Percentiles rank a stretch among this genome's conserved stretches.
These are phyloP conservation scores for Gamarada debralockiae DNA, from an alignment of 495 filamentous ascomycete species.

Conservation along the genomic window DNA sequence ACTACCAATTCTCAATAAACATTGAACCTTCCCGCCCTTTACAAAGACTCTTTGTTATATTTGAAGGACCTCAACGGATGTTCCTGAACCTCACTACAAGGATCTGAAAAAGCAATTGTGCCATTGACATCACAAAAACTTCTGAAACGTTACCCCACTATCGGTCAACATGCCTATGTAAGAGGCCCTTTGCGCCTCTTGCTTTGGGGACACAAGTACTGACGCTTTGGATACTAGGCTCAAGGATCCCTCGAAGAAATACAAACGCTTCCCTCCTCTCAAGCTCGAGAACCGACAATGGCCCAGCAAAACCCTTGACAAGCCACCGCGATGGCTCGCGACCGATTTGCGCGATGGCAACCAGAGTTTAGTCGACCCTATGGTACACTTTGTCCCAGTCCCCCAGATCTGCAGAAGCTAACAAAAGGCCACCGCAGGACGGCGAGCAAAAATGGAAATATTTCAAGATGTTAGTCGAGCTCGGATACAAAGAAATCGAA, in stretches of 20 bases:
- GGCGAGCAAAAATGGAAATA: conserved; percentile 92
- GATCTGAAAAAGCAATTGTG: conserved; percentile 7
- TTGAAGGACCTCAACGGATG: too few species aligned
- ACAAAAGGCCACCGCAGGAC: conserved; percentile 48
- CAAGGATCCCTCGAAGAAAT: conserved; percentile 91
- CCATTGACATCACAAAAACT: neutral
- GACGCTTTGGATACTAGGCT: conserved; percentile 55
- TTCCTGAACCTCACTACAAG: too few species aligned
- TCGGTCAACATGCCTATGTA: conserved; percentile 24
- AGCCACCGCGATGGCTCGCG: conserved; percentile 80
- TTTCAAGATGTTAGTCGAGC: conserved; percentile 89
- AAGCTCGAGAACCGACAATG: conserved; percentile 86
- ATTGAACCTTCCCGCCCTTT: too few species aligned
- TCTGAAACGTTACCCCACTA: conserved; percentile 14
- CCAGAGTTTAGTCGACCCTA: conserved; percentile 82
- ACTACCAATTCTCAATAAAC: too few species aligned
- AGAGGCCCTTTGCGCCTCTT: neutral
- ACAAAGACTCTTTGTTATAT: too few species aligned
- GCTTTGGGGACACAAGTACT: neutral
- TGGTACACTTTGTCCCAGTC: conserved; percentile 55
- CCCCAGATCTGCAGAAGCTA: neutral
- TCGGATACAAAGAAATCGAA: conserved; percentile 98
- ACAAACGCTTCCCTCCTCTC: conserved; percentile 70
- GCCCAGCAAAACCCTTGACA: conserved; percentile 76
- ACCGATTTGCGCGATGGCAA: conserved; percentile 87